Conservation (phyloP, 257 asterid genomes). For the Forsythia suspensa region DNA sequence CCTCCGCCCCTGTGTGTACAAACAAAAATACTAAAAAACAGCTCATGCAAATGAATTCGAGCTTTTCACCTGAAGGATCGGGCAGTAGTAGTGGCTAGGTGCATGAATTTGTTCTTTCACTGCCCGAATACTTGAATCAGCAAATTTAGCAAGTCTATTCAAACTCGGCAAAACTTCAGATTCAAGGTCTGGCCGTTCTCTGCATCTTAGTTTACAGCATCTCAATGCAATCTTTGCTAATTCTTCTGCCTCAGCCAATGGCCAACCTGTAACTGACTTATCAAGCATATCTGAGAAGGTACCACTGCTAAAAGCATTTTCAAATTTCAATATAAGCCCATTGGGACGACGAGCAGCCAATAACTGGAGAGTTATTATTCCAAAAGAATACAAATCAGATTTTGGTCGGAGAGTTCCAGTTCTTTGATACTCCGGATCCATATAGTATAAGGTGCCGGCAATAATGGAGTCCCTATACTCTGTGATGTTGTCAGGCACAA, state of each 20-base stretch:
- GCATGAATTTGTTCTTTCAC: slow-evolving; percentile 34
- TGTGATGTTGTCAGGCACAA: slow-evolving; percentile 73
- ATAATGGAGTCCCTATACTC: slow-evolving; percentile 69
- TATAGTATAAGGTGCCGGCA: slow-evolving; percentile 80
- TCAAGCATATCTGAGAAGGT: slow-evolving; percentile 54
- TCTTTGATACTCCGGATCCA: slow-evolving; percentile 92
- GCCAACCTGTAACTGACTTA: slow-evolving; percentile 69
- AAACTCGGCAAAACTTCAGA: slow-evolving; percentile 71
- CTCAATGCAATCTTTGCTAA: slow-evolving; percentile 57
- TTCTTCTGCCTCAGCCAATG: slow-evolving; percentile 61
- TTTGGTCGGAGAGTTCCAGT: slow-evolving; percentile 89
- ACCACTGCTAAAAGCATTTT: slow-evolving; percentile 55
- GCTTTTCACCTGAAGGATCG: slow-evolving; percentile 70
- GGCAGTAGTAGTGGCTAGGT: slow-evolving; percentile 78
- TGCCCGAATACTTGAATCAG: slow-evolving; percentile 37
- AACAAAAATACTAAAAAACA: not conserved
- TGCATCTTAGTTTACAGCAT: slow-evolving; percentile 75
- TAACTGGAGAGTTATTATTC: slow-evolving; percentile 74
- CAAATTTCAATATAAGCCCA: slow-evolving; percentile 65
- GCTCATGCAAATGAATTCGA: not conserved
- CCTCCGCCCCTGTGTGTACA: not conserved
- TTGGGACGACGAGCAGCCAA: slow-evolving; percentile 63
- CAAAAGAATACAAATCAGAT: slow-evolving; percentile 86
- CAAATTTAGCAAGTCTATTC: slow-evolving; percentile 63
- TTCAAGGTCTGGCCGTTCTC: slow-evolving; percentile 92